Evolutionary conservation across 2,329 filamentous ascomycete genomes (phyloP).

Genomic region (Fusarium sp.): DNA sequence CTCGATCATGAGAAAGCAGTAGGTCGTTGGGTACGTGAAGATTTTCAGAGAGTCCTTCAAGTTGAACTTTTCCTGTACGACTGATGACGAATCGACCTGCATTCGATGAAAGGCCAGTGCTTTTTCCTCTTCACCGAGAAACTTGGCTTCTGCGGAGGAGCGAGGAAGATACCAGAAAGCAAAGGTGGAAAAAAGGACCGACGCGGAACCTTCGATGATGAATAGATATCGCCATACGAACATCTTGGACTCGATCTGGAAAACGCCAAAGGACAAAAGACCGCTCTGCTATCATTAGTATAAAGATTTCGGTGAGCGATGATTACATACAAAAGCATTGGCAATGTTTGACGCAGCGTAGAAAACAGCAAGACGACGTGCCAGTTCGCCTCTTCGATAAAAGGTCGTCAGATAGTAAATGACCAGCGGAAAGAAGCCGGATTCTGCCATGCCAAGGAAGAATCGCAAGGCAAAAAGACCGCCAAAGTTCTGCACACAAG

Average conservation of each 20-base stretch:
- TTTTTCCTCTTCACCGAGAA: slow-evolving; percentile 19
- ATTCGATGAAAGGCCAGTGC: slow-evolving; percentile 13
- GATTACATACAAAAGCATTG: slow-evolving; percentile 10
- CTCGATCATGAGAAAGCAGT: slow-evolving; percentile 24
- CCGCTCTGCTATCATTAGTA: neutral
- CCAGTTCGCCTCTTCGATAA: slow-evolving; percentile 15
- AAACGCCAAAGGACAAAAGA: slow-evolving; percentile 10
- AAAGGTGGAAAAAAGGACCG: slow-evolving; percentile 11
- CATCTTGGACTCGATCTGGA: slow-evolving; percentile 12
- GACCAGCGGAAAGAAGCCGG: slow-evolving; percentile 15
- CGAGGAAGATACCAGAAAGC: slow-evolving; percentile 26
- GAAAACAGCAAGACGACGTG: slow-evolving; percentile 14
- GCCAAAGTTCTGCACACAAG: slow-evolving; percentile 12
- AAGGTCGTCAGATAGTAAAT: slow-evolving; percentile 24
- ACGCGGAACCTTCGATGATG: slow-evolving; percentile 18
- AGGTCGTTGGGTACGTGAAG: slow-evolving; percentile 18
- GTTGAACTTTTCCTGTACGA: slow-evolving; percentile 22
- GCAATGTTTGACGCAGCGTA: slow-evolving; percentile 20
- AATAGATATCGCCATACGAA: slow-evolving; percentile 21
- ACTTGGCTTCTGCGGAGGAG: slow-evolving; percentile 7
- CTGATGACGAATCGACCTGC: slow-evolving; percentile 20
- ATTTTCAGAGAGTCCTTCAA: slow-evolving; percentile 24
- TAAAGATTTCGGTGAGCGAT: rapidly evolving
- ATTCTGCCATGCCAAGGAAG: slow-evolving; percentile 17
- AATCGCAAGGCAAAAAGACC: slow-evolving; percentile 16